Percentiles rank a stretch among this genome's conserved stretches.
phyloP scores from a whole-genome alignment of 495 filamentous ascomycete genomes.

The Amniculicola lignicola region DNA sequence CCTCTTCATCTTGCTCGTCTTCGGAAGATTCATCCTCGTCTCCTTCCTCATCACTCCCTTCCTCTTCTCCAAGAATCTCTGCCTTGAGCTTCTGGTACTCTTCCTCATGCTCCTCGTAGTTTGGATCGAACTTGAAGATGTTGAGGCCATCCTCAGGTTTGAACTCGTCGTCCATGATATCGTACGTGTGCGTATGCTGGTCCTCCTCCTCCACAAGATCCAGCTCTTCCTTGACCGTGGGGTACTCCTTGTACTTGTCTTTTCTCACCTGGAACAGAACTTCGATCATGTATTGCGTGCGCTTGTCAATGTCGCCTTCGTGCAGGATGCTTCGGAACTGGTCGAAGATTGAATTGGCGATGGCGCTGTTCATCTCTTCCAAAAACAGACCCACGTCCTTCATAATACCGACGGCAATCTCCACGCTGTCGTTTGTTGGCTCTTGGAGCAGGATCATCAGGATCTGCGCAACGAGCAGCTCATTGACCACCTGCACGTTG shows the following conservation, averaged over 20 bases:
- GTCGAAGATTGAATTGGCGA: slow-evolving; percentile 87
- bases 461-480: slow-evolving; percentile 88
- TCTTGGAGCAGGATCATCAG: slow-evolving; percentile 83
- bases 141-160: slow-evolving; percentile 82
- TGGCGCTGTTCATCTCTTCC: slow-evolving; percentile 85
- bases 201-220: slow-evolving; percentile 97
- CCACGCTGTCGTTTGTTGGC: slow-evolving; percentile 95
- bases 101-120: slow-evolving; percentile 88
- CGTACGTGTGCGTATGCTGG: slow-evolving; percentile 83
- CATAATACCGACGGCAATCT: slow-evolving; percentile 91
- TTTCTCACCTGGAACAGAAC: slow-evolving; percentile 95
- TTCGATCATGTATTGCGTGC: slow-evolving; percentile 98
- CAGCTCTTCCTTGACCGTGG: slow-evolving; percentile 82
- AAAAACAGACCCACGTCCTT: slow-evolving; percentile 88
- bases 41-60: slow-evolving; percentile 64
- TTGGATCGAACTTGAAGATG: slow-evolving; percentile 88
- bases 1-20: slow-evolving; percentile 74
- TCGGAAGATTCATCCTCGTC: slow-evolving; percentile 71
- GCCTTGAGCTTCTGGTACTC: slow-evolving; percentile 85
- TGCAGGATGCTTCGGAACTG: slow-evolving; percentile 93
- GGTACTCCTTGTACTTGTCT: slow-evolving; percentile 94
- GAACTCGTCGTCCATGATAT: slow-evolving; percentile 69
- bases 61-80: slow-evolving; percentile 90
- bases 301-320: slow-evolving; percentile 92
- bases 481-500: slow-evolving; percentile 93